Base-by-base conservation (phyloP, 495 filamentous ascomycete genomes). In the Chaetomium tenue region DNA sequence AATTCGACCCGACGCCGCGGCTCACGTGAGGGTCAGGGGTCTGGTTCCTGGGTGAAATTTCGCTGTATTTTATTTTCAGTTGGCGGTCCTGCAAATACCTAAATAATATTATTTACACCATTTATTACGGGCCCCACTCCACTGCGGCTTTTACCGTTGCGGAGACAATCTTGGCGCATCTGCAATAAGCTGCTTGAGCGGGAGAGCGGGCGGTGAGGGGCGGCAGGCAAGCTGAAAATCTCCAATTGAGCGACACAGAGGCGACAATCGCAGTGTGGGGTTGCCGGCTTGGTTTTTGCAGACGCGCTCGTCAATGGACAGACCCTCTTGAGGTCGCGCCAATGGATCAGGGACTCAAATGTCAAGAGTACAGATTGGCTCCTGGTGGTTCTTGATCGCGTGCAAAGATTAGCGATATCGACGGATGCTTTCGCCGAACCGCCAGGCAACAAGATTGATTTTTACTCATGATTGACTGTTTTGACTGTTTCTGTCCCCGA, bases 11-110 rank as follows among this genome's bases (percentile, higher is more conserved):
- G 60, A 60, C 56, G 63, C 39, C 56, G 22, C n/a, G 1, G 20
- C 66, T 72, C 70, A 72, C 70, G 70, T 72, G 70, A 72, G 67
- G 37, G 16, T 6, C 23, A 23, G 48, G 63, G 55, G 15, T 30
- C 20, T 6, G 18, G n/a, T 15, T 9, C 33, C 26, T 54, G 25
- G 16, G 16, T 18, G 52, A 23, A 59, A 50, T 22, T 23, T 22
- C 39, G n/a, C 2, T 11, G 30, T 37, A 56, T 39, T 56, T 56
- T 25, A 28, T 11, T 30, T 37, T 37, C 1, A n/a, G n/a, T n/a
- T n/a, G n/a, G n/a, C n/a, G n/a, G n/a, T n/a, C n/a, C n/a, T n/a
- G 11, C 33, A 37, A 37, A 30, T 30, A 30, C 28, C 6, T n/a
- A n/a, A n/a, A n/a, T n/a, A n/a, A 33, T 7, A 33, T 37, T 37